These are phyloP conservation scores for Asclepias syriaca DNA, from an alignment of 257 asterid species.

Conservation along the genomic window DNA sequence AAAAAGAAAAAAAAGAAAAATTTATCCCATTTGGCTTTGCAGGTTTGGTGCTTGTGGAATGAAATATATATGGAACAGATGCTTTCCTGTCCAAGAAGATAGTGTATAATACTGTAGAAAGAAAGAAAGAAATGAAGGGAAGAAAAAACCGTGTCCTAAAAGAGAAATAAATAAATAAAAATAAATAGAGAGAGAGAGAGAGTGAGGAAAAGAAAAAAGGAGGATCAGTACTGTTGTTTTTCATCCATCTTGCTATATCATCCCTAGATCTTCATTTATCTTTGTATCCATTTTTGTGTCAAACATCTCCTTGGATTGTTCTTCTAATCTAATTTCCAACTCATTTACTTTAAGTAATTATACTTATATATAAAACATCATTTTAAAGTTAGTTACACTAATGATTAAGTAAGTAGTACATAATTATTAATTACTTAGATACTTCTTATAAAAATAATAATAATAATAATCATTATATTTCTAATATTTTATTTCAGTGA, in stretches of 20 bases:
- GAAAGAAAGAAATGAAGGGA: not conserved
- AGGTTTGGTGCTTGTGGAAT: slow-evolving; percentile 12
- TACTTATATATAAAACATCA: not conserved
- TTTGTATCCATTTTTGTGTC: not conserved
- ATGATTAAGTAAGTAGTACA: not conserved
- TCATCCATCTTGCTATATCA: not conserved
- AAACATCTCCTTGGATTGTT: not conserved
- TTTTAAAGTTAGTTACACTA: not conserved
- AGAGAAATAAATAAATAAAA: not conserved
- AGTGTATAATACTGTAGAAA: not conserved
- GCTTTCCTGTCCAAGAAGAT: slow-evolving; percentile 22
- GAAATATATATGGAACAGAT: slow-evolving; percentile 5
- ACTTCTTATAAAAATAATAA: not conserved
- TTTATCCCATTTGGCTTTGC: slow-evolving; percentile 5
- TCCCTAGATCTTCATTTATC: not conserved
- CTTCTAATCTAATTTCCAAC: not conserved
- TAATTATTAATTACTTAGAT: not conserved
- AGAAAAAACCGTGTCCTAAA: not conserved
- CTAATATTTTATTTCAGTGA: not conserved
- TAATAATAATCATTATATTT: too few relatives aligned
- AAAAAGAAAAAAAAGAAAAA: too few relatives aligned
- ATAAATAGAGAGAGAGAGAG: too few relatives aligned
- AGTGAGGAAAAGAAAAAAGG: not conserved
- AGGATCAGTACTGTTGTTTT: not conserved
- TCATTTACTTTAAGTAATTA: not conserved